These are phyloP conservation scores for Cadophora sp. DNA, from an alignment of 2,329 filamentous ascomycete species.

Conservation along the genomic window DNA sequence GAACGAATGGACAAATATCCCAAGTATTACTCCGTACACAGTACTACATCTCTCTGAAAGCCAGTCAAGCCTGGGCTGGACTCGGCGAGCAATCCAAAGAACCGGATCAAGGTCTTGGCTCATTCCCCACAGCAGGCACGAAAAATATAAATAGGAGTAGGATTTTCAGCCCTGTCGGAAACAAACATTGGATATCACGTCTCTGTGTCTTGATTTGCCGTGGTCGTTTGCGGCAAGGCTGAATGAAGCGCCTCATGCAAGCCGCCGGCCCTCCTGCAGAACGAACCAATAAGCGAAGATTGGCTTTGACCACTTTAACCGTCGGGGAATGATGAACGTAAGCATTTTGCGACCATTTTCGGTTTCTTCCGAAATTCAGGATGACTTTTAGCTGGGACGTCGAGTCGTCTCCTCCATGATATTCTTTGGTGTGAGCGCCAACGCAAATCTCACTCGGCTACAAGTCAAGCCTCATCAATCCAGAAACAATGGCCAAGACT, in stretches of 20 bases:
- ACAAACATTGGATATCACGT: neutral
- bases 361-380: neutral
- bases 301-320: neutral
- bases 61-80: neutral
- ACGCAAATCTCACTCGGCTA: neutral
- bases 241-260: slow-evolving; percentile 16
- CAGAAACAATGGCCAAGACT: slow-evolving; percentile 25
- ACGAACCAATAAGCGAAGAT: neutral
- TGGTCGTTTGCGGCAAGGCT: slow-evolving; percentile 13
- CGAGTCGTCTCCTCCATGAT: neutral
- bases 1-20: neutral
- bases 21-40: neutral
- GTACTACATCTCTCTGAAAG: neutral
- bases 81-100: neutral
- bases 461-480: neutral
- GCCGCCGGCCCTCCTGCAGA: neutral
- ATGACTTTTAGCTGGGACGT: neutral
- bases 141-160: slow-evolving; percentile 2
- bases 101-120: neutral
- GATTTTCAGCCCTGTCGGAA: neutral
- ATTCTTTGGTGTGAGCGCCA: neutral
- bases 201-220: slow-evolving; percentile 1
- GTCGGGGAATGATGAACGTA: neutral
- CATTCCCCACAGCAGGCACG: neutral
- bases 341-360: neutral